Evolutionary conservation across 495 filamentous ascomycete species (phyloP).

Genomic region (Penicillium ucsense): DNA sequence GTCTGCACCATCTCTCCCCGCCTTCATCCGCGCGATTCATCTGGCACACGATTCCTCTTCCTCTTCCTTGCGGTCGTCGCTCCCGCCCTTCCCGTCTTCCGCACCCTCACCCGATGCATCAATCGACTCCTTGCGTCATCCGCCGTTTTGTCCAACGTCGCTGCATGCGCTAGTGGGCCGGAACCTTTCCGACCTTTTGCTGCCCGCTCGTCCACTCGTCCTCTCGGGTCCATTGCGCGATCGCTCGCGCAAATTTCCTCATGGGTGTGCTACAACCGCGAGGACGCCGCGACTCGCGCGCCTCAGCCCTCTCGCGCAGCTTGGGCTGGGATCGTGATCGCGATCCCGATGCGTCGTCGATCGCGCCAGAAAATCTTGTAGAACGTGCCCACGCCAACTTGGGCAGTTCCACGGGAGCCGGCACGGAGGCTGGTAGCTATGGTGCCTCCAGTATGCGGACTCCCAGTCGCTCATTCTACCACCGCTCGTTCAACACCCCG

Average conservation of each 20-base stretch:
- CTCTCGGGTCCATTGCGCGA: slow-evolving; percentile 6
- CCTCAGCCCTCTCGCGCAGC: slow-evolving; percentile 20
- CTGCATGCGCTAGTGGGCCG: slow-evolving; percentile 15
- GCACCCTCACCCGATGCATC: neutral
- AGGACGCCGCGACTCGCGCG: slow-evolving; percentile 27
- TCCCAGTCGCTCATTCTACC: slow-evolving; percentile 69
- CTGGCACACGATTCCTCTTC: neutral
- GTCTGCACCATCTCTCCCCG: too few relatives aligned
- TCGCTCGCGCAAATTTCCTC: neutral
- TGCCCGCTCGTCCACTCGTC: neutral
- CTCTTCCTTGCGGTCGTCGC: neutral
- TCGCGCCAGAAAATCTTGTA: slow-evolving; percentile 14
- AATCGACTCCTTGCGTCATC: slow-evolving; percentile 14
- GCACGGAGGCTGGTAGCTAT: slow-evolving; percentile 28
- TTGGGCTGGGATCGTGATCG: slow-evolving; percentile 15
- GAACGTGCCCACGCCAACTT: slow-evolving; percentile 26
- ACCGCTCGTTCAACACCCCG: slow-evolving; percentile 57
- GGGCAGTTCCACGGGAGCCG: slow-evolving; percentile 22
- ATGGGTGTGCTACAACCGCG: slow-evolving; percentile 33
- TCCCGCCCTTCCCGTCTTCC: neutral
- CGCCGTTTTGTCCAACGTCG: slow-evolving; percentile 9
- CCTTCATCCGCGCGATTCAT: too few relatives aligned
- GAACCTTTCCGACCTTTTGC: slow-evolving; percentile 9
- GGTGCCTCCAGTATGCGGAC: slow-evolving; percentile 46
- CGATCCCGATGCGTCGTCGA: slow-evolving; percentile 2